These are phyloP conservation scores for Akanthomyces uredinophilus DNA, from an alignment of 2,329 filamentous ascomycete species.

Conservation along the genomic window DNA sequence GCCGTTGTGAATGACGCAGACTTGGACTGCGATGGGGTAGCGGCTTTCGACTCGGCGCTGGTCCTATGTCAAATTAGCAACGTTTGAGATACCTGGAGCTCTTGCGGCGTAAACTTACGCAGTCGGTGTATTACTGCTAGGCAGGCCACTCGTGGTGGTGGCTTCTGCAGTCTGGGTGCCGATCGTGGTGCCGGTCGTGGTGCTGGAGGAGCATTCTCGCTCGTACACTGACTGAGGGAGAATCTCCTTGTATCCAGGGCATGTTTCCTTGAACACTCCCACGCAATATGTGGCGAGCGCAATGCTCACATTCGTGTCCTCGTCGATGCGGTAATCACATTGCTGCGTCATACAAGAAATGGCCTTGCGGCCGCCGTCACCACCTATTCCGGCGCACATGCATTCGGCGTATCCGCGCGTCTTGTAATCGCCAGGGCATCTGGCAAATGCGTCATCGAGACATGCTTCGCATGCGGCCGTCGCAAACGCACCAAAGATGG, in stretches of 20 bases:
- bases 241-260: background rate
- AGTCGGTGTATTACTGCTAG: background rate
- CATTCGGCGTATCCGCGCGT: background rate
- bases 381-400: background rate
- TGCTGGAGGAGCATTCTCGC: background rate
- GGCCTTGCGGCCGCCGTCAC: background rate
- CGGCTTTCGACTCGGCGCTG: background rate
- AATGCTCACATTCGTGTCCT: background rate
- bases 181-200: background rate
- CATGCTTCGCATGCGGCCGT: background rate
- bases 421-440: background rate
- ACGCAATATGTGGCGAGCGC: background rate
- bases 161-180: background rate
- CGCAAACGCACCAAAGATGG: background rate
- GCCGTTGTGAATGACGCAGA: background rate
- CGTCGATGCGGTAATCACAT: background rate
- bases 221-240: background rate
- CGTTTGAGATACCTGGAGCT: no score
- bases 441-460: background rate
- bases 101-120: no score
- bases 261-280: background rate
- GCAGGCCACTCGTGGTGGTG: background rate
- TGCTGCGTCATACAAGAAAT: background rate
- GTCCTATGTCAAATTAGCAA: no score
- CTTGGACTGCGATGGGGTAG: background rate